Conservation (phyloP, 306 rosid species). For the Trifolium pratense region DNA sequence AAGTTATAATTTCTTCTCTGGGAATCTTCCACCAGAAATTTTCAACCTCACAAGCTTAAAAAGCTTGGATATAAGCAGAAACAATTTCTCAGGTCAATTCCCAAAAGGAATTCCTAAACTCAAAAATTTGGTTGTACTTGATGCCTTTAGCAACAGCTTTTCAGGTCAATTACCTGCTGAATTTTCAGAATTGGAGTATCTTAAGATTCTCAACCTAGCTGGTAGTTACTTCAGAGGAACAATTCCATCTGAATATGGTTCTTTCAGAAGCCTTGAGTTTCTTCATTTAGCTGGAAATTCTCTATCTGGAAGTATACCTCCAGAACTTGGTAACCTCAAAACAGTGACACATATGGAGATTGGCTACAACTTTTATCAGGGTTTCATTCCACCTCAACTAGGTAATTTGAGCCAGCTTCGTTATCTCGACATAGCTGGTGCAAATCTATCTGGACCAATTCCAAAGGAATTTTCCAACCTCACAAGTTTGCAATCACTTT, state of each 20-base stretch:
- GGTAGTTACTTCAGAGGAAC: conserved; percentile 91
- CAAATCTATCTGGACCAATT: conserved; percentile 74
- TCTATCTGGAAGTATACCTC: conserved; percentile 71
- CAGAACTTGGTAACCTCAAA: conserved; percentile 80
- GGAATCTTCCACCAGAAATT: conserved; percentile 64
- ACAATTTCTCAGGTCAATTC: conserved; percentile 86
- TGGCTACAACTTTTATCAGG: conserved; percentile 76
- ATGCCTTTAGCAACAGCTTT: conserved; percentile 93
- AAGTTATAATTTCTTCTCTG: conserved; percentile 76
- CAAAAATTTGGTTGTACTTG: conserved; percentile 57
- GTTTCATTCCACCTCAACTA: conserved; percentile 68
- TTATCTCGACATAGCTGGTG: conserved; percentile 90
- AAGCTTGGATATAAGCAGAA: conserved; percentile 78
- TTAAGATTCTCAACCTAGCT: conserved; percentile 75
- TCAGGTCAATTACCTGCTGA: conserved; percentile 74
- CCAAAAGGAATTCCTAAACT: conserved; percentile 66
- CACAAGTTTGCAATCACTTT: conserved; percentile 70
- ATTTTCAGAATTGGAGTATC: conserved; percentile 59
- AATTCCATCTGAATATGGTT: conserved; percentile 84
- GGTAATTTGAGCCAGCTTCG: conserved; percentile 82
- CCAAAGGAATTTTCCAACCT: conserved; percentile 78
- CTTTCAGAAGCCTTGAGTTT: conserved; percentile 78
- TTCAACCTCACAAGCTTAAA: conserved; percentile 70
- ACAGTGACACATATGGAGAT: conserved; percentile 91
- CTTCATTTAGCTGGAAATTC: conserved; percentile 87